phyloP scores from a whole-genome alignment of 208 protist genomes.

The Trypanosoma rangeli region DNA sequence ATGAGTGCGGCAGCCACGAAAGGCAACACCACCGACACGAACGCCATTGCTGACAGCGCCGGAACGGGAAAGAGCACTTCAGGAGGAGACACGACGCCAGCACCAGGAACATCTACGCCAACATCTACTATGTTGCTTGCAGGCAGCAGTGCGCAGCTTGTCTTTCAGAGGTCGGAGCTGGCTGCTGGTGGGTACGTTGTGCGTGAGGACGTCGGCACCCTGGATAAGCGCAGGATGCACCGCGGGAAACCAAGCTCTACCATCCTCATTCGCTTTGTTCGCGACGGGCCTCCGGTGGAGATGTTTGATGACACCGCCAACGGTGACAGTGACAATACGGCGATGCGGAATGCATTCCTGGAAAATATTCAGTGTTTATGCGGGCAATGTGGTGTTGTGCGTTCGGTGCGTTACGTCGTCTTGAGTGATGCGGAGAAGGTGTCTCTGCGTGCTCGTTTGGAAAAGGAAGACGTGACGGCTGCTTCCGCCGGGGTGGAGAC shows the following conservation, averaged over 20 bases:
- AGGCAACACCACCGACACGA: not conserved
- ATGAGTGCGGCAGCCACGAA: slow-evolving; percentile 14
- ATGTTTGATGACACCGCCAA: slow-evolving; percentile 5
- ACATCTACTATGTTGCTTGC: not conserved
- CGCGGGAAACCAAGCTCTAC: slow-evolving; percentile 79
- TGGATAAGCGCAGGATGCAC: slow-evolving; percentile 7
- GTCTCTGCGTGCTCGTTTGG: slow-evolving; percentile 14
- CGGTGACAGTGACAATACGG: not conserved
- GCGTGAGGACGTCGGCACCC: slow-evolving; percentile 19
- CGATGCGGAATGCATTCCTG: slow-evolving; percentile 22
- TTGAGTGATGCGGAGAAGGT: slow-evolving; percentile 25
- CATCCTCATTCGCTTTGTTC: slow-evolving; percentile 58
- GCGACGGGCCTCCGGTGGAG: slow-evolving; percentile 26
- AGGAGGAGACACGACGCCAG: not conserved
- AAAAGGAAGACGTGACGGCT: not conserved
- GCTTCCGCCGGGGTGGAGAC: slow-evolving; percentile 15
- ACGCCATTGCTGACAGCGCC: not conserved
- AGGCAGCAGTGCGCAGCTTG: slow-evolving; percentile 39
- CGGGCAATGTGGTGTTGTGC: slow-evolving; percentile 58
- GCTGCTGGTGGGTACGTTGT: slow-evolving; percentile 77
- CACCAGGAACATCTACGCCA: slow-evolving; percentile 1
- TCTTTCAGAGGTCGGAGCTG: slow-evolving; percentile 58
- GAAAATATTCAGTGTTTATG: slow-evolving; percentile 44
- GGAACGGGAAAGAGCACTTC: not conserved
- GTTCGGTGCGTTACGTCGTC: slow-evolving; percentile 39